Evolutionary conservation across 2,329 filamentous ascomycete species (phyloP).

Genomic region (Cryphonectria carpinicola): DNA sequence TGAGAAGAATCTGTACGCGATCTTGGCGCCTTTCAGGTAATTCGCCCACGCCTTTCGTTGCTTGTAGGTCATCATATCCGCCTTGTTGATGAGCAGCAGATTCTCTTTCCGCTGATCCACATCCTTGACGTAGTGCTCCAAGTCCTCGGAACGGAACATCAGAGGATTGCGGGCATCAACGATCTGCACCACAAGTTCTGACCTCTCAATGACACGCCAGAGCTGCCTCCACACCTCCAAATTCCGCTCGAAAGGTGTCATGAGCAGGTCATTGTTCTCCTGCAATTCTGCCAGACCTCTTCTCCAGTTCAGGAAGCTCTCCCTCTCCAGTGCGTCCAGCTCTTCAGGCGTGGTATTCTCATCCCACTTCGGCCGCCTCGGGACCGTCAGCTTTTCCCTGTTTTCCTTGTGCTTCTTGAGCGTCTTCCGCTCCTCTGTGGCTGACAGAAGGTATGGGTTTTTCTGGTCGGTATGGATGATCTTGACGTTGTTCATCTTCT

Average conservation of each 20-base stretch:
- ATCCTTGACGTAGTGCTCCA: conserved; percentile 93
- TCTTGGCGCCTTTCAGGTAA: conserved; percentile 78
- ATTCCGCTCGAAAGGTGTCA: conserved; percentile 98
- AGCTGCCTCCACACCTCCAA: conserved; percentile 97
- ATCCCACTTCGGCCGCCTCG: conserved; percentile 88
- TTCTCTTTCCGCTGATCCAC: conserved; percentile 89
- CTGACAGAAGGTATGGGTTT: conserved; percentile 90
- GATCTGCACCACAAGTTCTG: conserved; percentile 95
- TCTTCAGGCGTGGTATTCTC: conserved; percentile 80
- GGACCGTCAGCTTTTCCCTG: conserved; percentile 79
- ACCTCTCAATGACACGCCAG: conserved; percentile 97
- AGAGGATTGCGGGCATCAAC: conserved; percentile 95
- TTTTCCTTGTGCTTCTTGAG: conserved; percentile 84
- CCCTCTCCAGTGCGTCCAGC: conserved; percentile 77
- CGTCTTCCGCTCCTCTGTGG: conserved; percentile 78
- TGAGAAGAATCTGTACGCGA: conserved; percentile 96
- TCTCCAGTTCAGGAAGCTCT: conserved; percentile 84
- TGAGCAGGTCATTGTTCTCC: conserved; percentile 89
- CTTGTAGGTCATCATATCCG: conserved; percentile 93
- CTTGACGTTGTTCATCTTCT: conserved; percentile 99
- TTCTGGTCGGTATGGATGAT: conserved; percentile 96
- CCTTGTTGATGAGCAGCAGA: conserved; percentile 93
- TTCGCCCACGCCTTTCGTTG: conserved; percentile 86
- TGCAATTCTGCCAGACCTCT: conserved; percentile 89
- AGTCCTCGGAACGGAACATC: conserved; percentile 89